Base-by-base conservation (phyloP, 2,329 filamentous ascomycete species). In the Colletotrichum australisinense region DNA sequence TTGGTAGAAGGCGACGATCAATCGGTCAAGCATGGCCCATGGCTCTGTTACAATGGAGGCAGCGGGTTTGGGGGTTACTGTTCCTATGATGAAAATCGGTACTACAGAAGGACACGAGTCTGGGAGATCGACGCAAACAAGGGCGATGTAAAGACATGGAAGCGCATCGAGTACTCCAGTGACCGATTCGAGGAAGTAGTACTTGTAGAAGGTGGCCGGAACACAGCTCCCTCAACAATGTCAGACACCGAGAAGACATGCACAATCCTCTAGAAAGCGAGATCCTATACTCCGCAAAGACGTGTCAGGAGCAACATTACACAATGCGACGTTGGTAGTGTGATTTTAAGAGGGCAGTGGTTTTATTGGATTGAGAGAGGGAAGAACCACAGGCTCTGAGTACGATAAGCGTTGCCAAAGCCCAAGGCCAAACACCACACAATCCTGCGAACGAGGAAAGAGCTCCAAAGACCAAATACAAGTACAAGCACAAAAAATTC, bases 171-270 rank as follows among this genome's bases (percentile, higher is more conserved):
- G 76, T 81, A 80, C 77, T 66, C 65, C 42, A 63, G 16, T 28
- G 75, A 79, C 14, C 80, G 77, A 77, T 75, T 81, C 71, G 79
- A 81, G 77, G 80, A 83, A 75, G 71, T 78, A 46, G 68, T 80
- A 53, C 79, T 82, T 76, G 77, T 79, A 65, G 72, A 81, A 75
- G 76, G 67, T 72, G 77, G 76, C 53, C 63, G 35, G 14, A 67
- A 69, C 28, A 46, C 70, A 55, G 28, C 16, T 14, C 57, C 57
- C 26, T 28, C 52, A 14, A 26, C 22, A 14, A 26, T 5, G 11
- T 14, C 9, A 14, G 14, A 55, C 12, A 11, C 5, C 52, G 52
- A 24, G 1, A 24, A 55, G 12, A 24, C 52, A 24, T 26, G 22
- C 22, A 55, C 4, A 16, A 55, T 14, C 5, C 52, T 55, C 2